A percentile compares a stretch with the other conserved stretches of the same genome.
Conservation (phyloP, 2,329 filamentous ascomycete genomes). For the Teratosphaeriaceae sp. region DNA sequence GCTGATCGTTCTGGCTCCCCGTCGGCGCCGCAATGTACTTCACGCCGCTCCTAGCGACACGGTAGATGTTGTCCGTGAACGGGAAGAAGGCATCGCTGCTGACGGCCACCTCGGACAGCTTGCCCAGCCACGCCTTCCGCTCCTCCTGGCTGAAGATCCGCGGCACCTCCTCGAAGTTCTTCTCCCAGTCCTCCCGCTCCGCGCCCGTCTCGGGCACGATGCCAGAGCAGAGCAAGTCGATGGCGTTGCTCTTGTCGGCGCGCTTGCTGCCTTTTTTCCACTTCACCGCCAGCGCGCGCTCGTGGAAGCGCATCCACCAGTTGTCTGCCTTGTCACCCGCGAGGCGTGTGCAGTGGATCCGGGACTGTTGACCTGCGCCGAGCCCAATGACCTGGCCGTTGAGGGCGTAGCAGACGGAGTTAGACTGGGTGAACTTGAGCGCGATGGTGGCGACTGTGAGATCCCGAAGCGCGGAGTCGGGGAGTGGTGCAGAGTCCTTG, state of each 20-base stretch:
- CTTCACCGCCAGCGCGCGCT: conserved; percentile 76
- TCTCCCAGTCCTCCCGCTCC: conserved; percentile 82
- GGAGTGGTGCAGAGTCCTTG: conserved; percentile 65
- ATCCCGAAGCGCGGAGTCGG: conserved; percentile 78
- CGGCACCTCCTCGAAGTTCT: conserved; percentile 84
- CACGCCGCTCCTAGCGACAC: conserved; percentile 76
- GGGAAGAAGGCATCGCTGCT: conserved; percentile 98
- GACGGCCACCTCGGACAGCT: conserved; percentile 75
- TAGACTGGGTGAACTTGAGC: conserved; percentile 97
- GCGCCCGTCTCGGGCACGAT: conserved; percentile 76
- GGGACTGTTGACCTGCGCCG: conserved; percentile 92
- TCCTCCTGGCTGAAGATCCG: conserved; percentile 75
- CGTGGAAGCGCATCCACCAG: conserved; percentile 99
- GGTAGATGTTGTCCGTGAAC: conserved; percentile 97
- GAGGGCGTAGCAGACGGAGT: conserved; percentile 95
- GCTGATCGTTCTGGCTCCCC: conserved; percentile 78
- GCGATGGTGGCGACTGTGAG: conserved; percentile 94
- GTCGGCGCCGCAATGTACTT: conserved; percentile 95
- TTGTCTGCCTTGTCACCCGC: conserved; percentile 98
- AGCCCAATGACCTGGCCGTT: conserved; percentile 92
- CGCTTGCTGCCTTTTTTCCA: conserved; percentile 98
- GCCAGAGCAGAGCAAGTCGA: conserved; percentile 88
- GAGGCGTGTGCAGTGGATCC: conserved; percentile 96
- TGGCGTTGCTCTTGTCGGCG: conserved; percentile 95
- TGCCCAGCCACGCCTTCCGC: conserved; percentile 73